Evolutionary conservation across 192 early-diverging fungal species (phyloP).

Genomic region (Backusella australiensis): DNA sequence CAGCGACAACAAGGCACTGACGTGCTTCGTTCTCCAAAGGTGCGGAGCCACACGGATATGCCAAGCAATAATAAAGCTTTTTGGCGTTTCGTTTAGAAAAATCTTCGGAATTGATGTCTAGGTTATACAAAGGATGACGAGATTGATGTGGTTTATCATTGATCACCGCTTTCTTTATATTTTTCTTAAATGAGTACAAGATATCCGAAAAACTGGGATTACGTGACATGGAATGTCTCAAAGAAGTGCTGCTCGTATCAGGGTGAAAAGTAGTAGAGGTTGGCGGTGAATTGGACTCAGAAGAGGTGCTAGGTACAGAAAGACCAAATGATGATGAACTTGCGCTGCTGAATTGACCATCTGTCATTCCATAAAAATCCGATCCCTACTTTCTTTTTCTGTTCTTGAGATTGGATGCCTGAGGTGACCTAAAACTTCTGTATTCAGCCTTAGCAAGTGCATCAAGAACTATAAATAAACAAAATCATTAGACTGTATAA

Average conservation of each 20-base stretch:
- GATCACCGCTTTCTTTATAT: slow-evolving; percentile 16
- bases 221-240: not conserved
- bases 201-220: not conserved
- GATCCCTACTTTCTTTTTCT: not conserved
- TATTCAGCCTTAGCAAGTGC: slow-evolving; percentile 26
- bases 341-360: not conserved
- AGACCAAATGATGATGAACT: not conserved
- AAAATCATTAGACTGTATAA: not conserved
- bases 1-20: slow-evolving; percentile 59
- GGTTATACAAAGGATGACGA: not conserved
- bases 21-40: slow-evolving; percentile 25
- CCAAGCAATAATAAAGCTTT: slow-evolving; percentile 24
- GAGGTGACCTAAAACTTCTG: slow-evolving; percentile 1
- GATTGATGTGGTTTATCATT: slow-evolving; percentile 26
- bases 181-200: slow-evolving; percentile 18
- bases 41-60: slow-evolving; percentile 4
- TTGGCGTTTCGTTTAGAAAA: slow-evolving; percentile 26
- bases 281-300: not conserved
- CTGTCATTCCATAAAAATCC: not conserved
- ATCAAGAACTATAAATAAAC: slow-evolving; percentile 28
- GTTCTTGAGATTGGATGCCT: not conserved
- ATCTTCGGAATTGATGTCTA: slow-evolving; percentile 29
- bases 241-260: not conserved
- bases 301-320: not conserved
- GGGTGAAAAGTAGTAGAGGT: not conserved